Base-by-base conservation (phyloP, 2,329 filamentous ascomycete genomes). In the Aureobasidium sp. region DNA sequence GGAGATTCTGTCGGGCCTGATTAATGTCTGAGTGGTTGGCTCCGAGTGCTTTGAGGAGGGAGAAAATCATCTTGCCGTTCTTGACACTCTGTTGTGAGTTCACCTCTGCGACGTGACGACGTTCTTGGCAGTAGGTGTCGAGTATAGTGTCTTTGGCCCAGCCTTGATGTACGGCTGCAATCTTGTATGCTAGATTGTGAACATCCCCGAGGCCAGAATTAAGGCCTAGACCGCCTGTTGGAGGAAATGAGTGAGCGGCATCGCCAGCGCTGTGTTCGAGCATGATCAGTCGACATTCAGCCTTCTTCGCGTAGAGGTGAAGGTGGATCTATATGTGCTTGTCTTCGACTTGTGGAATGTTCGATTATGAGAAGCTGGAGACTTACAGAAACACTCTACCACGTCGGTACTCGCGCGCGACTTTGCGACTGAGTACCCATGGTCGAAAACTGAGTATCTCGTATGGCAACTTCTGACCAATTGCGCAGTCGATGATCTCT, bases 41-140 rank as follows among this genome's bases (percentile, higher is more conserved):
- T 0, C 75, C 75, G 1, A 78, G 60, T 0, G 70, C 69, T 45
- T 76, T 76, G 17, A 78, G 66, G 1, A 78, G 70, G 0, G 67
- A 68, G 45, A 78, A 79, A 5, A 79, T 78, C 45, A 75, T 68
- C 45, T 72, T 69, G 1, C 76, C 76, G 27, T 79, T 79, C 59
- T 77, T 77, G 40, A 78, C 72, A 60, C 75, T 77, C 60, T 79
- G 77, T 3, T 70, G 66, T 0, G 76, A 73, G 57, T 76, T 77
- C 0, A 76, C 69, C 1, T 73, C 61, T 0, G 76, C 76, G 11
- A 78, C 71, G 17, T 72, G 74, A 5, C 70, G 72, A 1, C 75
- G 68, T 5, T 79, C 77, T 2, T 62, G 40, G 22, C 73, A 65
- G 61, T 78, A 78, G 1, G 70, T 72, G 27, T 73, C 67, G 7